Percentiles rank a stretch among this genome's conserved stretches.
phyloP scores from a whole-genome alignment of 2,329 filamentous ascomycete species.

The Talaromyces sp. region DNA sequence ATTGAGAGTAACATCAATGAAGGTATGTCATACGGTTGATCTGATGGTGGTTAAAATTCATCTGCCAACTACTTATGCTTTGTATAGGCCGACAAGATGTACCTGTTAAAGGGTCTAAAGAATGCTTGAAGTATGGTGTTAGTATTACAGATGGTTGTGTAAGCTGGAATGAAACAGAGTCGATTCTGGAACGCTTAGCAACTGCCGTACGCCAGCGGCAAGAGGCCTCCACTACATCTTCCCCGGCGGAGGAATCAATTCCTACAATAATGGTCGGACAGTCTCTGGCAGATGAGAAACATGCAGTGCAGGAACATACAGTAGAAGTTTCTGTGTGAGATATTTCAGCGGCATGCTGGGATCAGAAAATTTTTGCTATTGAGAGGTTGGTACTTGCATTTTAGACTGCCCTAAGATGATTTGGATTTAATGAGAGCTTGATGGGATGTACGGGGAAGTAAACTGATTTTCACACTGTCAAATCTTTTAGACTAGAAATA shows the following conservation, averaged over 20 bases:
- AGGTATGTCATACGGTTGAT: not conserved
- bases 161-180: constrained; percentile 1
- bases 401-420: not conserved
- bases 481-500: constrained; percentile 1
- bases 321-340: constrained; percentile 1
- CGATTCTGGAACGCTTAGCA: not conserved
- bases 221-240: constrained; percentile 2
- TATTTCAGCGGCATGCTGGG: not conserved
- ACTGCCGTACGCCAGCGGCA: constrained; percentile 2
- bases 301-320: constrained; percentile 1
- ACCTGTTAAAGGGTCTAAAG: constrained; percentile 1
- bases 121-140: constrained; percentile 2
- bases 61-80: not conserved
- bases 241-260: not conserved
- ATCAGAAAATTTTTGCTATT: not conserved
- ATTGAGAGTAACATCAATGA: constrained; percentile 4
- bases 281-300: not conserved
- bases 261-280: constrained; percentile 1
- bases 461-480: not conserved
- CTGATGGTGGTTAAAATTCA: not conserved
- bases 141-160: constrained; percentile 6
- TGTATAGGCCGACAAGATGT: constrained; percentile 1
- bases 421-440: not conserved
- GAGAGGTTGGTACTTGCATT: not conserved
- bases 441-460: not conserved